phyloP scores from a whole-genome alignment of 2,329 filamentous ascomycete genomes.

The Ascochyta rabiei region DNA sequence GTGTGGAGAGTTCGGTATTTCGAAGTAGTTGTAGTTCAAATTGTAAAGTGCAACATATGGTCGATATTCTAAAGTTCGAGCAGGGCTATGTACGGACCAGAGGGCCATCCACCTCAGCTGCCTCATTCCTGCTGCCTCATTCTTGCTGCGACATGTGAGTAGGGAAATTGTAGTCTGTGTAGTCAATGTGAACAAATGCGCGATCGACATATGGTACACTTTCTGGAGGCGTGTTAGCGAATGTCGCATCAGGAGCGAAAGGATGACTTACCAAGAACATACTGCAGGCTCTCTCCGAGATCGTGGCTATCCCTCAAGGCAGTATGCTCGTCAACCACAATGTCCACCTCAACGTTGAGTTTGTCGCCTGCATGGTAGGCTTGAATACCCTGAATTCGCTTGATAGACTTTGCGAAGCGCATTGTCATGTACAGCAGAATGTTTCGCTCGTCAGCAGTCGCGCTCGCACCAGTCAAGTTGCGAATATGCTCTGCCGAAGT shows the following conservation, averaged over 20 bases:
- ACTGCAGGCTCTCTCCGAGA: constrained; percentile 77
- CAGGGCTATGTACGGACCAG: too few species aligned
- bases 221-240: constrained; percentile 49
- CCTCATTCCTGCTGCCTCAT: constrained; percentile 49
- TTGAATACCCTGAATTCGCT: constrained; percentile 81
- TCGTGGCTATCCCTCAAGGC: constrained; percentile 82
- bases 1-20: not conserved
- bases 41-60: too few species aligned
- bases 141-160: constrained; percentile 58
- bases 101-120: not conserved
- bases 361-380: constrained; percentile 88
- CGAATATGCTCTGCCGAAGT: constrained; percentile 79
- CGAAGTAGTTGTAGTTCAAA: too few species aligned
- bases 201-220: constrained; percentile 76
- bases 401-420: constrained; percentile 88
- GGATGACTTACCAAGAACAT: constrained; percentile 67
- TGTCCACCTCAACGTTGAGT: constrained; percentile 82
- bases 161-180: constrained; percentile 57
- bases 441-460: constrained; percentile 80
- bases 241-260: not conserved
- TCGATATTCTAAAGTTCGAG: too few species aligned
- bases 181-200: constrained; percentile 61
- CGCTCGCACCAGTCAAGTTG: constrained; percentile 79
- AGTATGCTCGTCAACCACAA: constrained; percentile 78
- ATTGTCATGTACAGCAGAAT: constrained; percentile 89